Evolutionary conservation across 352 stramenopile species (phyloP), one percentile per base, ranked within the genome.

Genomic region (Phytopythium cucurbitacearum): DNA sequence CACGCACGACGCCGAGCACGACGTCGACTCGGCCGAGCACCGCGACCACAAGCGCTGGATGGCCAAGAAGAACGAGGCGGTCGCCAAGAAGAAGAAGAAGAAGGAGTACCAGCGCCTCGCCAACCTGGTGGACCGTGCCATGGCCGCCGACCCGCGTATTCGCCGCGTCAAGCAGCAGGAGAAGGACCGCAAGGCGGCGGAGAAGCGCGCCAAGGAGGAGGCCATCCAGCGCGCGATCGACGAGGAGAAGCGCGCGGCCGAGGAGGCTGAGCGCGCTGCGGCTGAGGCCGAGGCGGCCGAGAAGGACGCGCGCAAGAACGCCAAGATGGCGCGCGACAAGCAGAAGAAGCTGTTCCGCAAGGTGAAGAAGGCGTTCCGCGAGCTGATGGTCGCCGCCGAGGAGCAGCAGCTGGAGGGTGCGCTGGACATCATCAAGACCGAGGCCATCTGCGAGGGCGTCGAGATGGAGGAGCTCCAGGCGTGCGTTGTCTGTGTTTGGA

Each of bases 71-170:
- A 93, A 93, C 67, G 83, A 93, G 57, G 67, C 60, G 5, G 80
- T 74, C 0, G 80, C 79, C 49, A 93, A 93, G 79, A 93, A 93
- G 76, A 88, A 86, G 72, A 93, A 93, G 80, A 93, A 93, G 64
- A 79, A 86, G 64, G 83, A 93, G 67, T 93, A 93, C 69, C 72
- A 71, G 12, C 83, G 83, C 67, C 75, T 93, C 0, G 80, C 80
- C 46, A 87, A 73, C 57, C 71, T 93, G 11, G 80, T 93, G 41
- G 83, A 93, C 69, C 80, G 83, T 53, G 83, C 83, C 13, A 66
- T 88, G 46, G 78, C 83, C 28, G 72, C 65, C 32, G 83, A 93
- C 50, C 83, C 83, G 46, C 83, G 83, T 13, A 89, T 93, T 52
- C 80, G 80, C 33, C 80, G 80, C 45, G 78, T 91, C 36, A 93